Base-by-base conservation (phyloP, 2,329 filamentous ascomycete species). In the Hypomyces rosellus region DNA sequence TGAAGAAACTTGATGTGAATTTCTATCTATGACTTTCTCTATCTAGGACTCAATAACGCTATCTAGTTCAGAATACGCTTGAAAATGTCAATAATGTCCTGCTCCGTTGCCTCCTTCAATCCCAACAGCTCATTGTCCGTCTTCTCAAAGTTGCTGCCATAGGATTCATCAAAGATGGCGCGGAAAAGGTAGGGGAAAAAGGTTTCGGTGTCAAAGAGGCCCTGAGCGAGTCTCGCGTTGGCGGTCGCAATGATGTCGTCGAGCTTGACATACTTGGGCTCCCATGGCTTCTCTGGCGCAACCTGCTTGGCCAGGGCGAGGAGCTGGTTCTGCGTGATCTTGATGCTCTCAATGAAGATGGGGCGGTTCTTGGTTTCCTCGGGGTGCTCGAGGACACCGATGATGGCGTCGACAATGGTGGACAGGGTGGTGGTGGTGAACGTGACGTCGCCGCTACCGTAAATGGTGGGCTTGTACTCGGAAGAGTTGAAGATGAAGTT, bases 291-390 rank as follows among this genome's bases (percentile, higher is more conserved):
- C 18, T 63, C 59, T 0, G 73, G 74, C 2, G 73, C 75, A 2
- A 67, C 64, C 49, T 74, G 68, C 64, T 84, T 76, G 1, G 77
- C 69, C 1, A 71, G 61, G 0, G 62, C 69, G 1, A 78, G 53
- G 1, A 78, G 51, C 51, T 67, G 62, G 48, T 70, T 72, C 61
- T 80, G 78, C 0, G 74, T 71, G 14, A 71, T 63, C 4, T 67
- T 62, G 9, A 70, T 62, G 22, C 74, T 70, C 6, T 74, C 61
- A n/a, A 79, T 63, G 51, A 69, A 70, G 2, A 83, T 66, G 3
- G 61, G 50, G 4, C 71, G 66, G 59, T 84, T 82, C 61, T 72
- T 73, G 0, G 80, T 82, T 59, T 77, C 72, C 2, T 75, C 70
- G 0, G 69, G 73, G 46, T 81, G 68, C 7, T 59, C 58, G 51